Conservation (phyloP, 306 rosid genomes). For the Lagenaria siceraria region DNA sequence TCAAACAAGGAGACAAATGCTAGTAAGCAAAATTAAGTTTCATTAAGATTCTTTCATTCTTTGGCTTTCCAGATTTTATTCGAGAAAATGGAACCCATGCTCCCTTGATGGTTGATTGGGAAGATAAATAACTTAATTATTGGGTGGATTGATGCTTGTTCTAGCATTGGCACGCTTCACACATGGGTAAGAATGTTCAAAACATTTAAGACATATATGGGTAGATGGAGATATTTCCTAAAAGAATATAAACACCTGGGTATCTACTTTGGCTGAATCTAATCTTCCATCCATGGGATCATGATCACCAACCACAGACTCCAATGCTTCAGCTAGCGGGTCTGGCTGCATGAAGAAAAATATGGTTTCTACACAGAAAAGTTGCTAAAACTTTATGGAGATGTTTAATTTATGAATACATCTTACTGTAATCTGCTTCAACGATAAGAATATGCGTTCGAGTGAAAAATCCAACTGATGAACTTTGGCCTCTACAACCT, state of each 20-base stretch:
- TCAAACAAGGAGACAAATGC: background rate
- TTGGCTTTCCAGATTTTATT: background rate
- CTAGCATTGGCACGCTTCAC: background rate
- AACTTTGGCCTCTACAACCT: conserved; percentile 89
- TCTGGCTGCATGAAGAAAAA: conserved; percentile 60
- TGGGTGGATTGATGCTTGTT: background rate
- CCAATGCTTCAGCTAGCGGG: conserved; percentile 67
- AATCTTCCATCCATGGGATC: conserved; percentile 50
- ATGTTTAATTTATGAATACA: background rate
- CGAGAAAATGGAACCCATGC: background rate
- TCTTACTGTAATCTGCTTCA: conserved; percentile 68
- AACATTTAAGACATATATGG: background rate
- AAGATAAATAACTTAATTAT: background rate
- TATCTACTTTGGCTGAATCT: conserved; percentile 46
- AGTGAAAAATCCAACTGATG: conserved; percentile 59
- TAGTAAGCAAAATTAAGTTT: background rate
- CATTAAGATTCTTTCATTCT: background rate
- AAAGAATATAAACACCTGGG: conserved; percentile 37
- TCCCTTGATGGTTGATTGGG: background rate
- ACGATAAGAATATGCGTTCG: conserved; percentile 65
- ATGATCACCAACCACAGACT: conserved; percentile 62
- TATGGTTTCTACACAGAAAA: background rate
- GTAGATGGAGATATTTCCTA: background rate
- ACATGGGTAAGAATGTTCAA: background rate
- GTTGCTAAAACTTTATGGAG: background rate